Evolutionary conservation across 176 grass and related monocot species (phyloP), one percentile per base, ranked within the genome.

Genomic region (Zizania latifolia): DNA sequence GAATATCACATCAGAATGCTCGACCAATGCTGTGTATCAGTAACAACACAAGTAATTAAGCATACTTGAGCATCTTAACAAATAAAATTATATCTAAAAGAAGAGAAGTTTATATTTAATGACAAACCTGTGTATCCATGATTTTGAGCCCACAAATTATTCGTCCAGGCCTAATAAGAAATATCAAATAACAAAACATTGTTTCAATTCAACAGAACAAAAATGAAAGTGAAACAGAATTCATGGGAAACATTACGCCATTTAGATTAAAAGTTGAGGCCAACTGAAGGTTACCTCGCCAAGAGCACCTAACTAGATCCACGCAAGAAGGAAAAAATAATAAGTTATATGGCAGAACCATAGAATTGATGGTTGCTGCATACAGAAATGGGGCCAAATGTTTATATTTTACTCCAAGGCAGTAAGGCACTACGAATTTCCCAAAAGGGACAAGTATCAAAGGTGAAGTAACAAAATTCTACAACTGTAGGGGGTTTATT

Each of bases 71-170:
- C 2, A 7, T 43, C 10, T 70, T 28, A 19, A 54, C 23, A 0
- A 10, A 58, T 54, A 66, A 82, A 75, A 67, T 37, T 44, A 81
- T 10, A 81, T 65, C n/a, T n/a, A n/a, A n/a, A 67, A 68, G 15
- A 85, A 21, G 50, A 48, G 27, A 64, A 27, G 32, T 6, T 67
- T 68, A 50, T 29, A 72, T 45, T 1, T 64, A 70, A 55, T 63
- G 21, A 51, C 86, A 73, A 51, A 93, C 90, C 90, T 84, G 80
- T 6, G 61, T 93, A 93, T 86, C 83, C 86, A 81, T 89, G 83
- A 72, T 81, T 61, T 30, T 86, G 86, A 30, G 83, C 23, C 86
- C 90, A 93, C 36, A 83, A 75, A 33, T 41, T 83, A 68, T 83
- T 77, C 33, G 62, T 23, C 90, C 90, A 93, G 12, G 60, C 80